These are phyloP conservation scores for Mytilinidion resinicola DNA, from an alignment of 495 filamentous ascomycete species.

Conservation along the genomic window DNA sequence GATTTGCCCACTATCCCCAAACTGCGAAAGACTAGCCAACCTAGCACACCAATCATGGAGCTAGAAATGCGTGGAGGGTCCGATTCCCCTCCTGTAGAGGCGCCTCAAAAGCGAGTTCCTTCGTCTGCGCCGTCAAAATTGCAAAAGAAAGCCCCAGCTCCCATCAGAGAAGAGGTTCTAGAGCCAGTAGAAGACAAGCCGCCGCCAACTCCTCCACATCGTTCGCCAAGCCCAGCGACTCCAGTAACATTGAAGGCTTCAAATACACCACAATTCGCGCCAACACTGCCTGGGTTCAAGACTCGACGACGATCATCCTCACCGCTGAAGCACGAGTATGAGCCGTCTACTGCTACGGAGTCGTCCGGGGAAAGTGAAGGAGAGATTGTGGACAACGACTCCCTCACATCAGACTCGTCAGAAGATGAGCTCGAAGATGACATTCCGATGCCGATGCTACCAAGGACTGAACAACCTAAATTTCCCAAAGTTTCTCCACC, in stretches of 20 bases:
- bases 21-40: slow-evolving; percentile 44
- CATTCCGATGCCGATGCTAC: slow-evolving; percentile 40
- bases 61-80: slow-evolving; percentile 1
- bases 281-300: slow-evolving; percentile 31
- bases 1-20: slow-evolving; percentile 55
- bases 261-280: slow-evolving; percentile 39
- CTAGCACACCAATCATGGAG: slow-evolving; percentile 30
- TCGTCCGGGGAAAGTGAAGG: slow-evolving; percentile 43
- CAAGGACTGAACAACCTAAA: slow-evolving; percentile 9
- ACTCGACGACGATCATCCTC: slow-evolving; percentile 69
- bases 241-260: slow-evolving; percentile 45
- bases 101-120: slow-evolving; percentile 15
- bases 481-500: slow-evolving; percentile 34
- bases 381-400: slow-evolving; percentile 28
- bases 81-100: neutral
- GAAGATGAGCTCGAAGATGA: slow-evolving; percentile 47
- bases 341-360: slow-evolving; percentile 73
- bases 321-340: slow-evolving; percentile 95
- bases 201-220: slow-evolving; percentile 42
- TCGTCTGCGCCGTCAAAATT: slow-evolving; percentile 36
- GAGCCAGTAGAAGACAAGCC: slow-evolving; percentile 13
- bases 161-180: slow-evolving; percentile 3
- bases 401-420: slow-evolving; percentile 42
- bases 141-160: slow-evolving; percentile 25
- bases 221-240: slow-evolving; percentile 43